These are phyloP conservation scores for Breynia disticha DNA, from an alignment of 441 rosid species.

Conservation along the genomic window DNA sequence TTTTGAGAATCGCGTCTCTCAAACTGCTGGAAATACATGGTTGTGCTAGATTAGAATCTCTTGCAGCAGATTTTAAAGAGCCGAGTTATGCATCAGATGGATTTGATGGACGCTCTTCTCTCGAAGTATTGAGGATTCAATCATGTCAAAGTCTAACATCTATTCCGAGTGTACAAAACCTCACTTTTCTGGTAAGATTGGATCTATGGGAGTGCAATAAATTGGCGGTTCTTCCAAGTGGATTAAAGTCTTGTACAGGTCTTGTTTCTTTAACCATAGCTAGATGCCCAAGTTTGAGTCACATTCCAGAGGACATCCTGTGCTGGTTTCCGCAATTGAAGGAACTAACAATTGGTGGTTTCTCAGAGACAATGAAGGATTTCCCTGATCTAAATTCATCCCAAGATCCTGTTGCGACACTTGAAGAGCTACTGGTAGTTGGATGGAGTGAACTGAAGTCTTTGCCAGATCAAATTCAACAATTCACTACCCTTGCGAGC, in stretches of 20 bases:
- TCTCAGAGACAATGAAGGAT: constrained; percentile 11
- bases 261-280: background rate
- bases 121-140: no score
- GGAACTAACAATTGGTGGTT: constrained; percentile 11
- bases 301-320: constrained; percentile 2
- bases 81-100: no score
- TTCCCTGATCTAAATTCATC: constrained; percentile 13
- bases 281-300: background rate
- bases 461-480: constrained; percentile 22
- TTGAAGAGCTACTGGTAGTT: background rate
- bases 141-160: no score
- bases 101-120: no score
- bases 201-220: background rate
- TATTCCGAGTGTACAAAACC: no score
- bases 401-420: constrained; percentile 5
- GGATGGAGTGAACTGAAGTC: constrained; percentile 14
- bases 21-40: no score
- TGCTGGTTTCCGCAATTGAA: constrained; percentile 10
- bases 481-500: constrained; percentile 14
- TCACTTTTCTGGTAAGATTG: no score
- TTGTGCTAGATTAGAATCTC: no score
- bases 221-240: constrained; percentile 6
- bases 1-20: no score
- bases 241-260: background rate
- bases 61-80: no score